Percentiles rank a stretch among this genome's conserved stretches.
phyloP scores from a whole-genome alignment of 768 basidiomycete genomes.

The Lentinus brumalis region DNA sequence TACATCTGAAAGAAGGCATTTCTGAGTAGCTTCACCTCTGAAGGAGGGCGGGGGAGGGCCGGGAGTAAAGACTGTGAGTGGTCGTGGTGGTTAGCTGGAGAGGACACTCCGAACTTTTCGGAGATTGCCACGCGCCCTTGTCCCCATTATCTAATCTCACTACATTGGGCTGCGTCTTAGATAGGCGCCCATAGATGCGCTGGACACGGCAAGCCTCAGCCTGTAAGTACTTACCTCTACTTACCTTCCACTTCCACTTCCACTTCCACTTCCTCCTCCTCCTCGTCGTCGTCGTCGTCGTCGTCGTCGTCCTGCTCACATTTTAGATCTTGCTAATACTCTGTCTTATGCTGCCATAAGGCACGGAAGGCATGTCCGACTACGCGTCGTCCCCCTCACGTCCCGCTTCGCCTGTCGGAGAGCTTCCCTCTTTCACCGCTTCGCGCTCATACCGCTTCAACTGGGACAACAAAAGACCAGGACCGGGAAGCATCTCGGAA shows the following conservation, averaged over 20 bases:
- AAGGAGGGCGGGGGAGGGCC: not conserved
- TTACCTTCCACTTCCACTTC: too few species aligned
- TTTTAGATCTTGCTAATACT: too few species aligned
- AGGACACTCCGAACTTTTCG: not conserved
- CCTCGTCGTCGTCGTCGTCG: not conserved
- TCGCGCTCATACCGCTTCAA: constrained; percentile 71
- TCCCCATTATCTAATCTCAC: not conserved
- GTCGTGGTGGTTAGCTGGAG: constrained; percentile 5
- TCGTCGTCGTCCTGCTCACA: too few species aligned
- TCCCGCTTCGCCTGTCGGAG: constrained; percentile 55
- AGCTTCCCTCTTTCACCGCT: constrained; percentile 45
- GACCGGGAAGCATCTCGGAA: constrained; percentile 73
- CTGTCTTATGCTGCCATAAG: too few species aligned
- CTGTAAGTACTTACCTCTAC: too few species aligned
- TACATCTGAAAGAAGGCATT: constrained; percentile 20
- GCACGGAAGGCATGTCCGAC: constrained; percentile 49
- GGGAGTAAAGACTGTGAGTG: not conserved
- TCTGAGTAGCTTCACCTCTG: not conserved
- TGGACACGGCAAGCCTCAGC: too few species aligned
- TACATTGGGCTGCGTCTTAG: not conserved
- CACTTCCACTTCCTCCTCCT: not conserved
- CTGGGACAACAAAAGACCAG: constrained; percentile 63
- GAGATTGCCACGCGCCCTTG: not conserved
- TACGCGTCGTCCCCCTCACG: constrained; percentile 56
- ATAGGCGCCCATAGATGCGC: constrained; percentile 18